These are phyloP conservation scores for Petasospora fabianii DNA, from an alignment of 1,139 yeast genomes.

Conservation along the genomic window DNA sequence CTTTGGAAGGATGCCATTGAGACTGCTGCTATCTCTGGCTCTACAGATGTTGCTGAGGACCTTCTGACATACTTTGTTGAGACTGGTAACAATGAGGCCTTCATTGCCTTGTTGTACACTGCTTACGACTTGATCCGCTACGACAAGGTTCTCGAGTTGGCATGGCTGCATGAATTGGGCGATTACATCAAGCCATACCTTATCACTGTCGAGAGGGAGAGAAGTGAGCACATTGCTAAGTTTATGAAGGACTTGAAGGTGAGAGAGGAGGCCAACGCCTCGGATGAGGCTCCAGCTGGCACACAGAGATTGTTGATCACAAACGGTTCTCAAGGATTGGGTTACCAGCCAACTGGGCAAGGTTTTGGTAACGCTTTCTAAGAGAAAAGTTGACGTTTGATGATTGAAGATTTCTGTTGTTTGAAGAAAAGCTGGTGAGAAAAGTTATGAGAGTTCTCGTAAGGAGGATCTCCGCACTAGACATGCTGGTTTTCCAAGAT, in stretches of 20 bases:
- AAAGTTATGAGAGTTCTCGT: not conserved
- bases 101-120: slow-evolving; percentile 83
- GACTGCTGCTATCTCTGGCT: slow-evolving; percentile 83
- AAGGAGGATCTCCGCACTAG: not conserved
- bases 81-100: slow-evolving; percentile 94
- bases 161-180: slow-evolving; percentile 86
- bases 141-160: slow-evolving; percentile 82
- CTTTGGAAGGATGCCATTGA: slow-evolving; percentile 93
- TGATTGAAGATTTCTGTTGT: too few species aligned
- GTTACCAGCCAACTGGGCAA: slow-evolving; percentile 63
- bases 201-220: slow-evolving; percentile 79
- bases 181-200: slow-evolving; percentile 87
- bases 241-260: slow-evolving; percentile 67
- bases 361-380: slow-evolving; percentile 56
- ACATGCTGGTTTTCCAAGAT: not conserved
- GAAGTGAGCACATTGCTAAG: slow-evolving; percentile 60
- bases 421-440: not conserved
- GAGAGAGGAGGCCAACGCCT: slow-evolving; percentile 51
- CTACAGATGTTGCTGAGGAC: slow-evolving; percentile 82
- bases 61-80: slow-evolving; percentile 89
- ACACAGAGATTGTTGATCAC: slow-evolving; percentile 61
- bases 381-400: too few species aligned
- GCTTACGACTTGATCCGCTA: slow-evolving; percentile 77
- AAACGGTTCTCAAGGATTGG: slow-evolving; percentile 46
- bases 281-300: slow-evolving; percentile 38